These are phyloP conservation scores for Cenococcum geophilum DNA, from an alignment of 495 filamentous ascomycete species.

Conservation along the genomic window DNA sequence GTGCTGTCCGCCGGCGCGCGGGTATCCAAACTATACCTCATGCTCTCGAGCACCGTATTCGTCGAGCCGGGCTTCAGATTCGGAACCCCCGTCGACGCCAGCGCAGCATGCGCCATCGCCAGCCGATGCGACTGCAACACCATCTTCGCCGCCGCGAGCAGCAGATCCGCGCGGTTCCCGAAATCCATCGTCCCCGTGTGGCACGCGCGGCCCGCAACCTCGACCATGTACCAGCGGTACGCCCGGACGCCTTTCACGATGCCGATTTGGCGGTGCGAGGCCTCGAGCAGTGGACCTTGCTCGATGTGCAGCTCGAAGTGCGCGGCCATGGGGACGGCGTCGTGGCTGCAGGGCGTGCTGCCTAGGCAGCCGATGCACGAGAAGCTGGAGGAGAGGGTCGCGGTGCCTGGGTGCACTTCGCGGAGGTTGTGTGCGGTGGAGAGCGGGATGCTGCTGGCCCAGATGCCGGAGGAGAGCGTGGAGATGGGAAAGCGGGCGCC, in stretches of 20 bases:
- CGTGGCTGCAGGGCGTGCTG: slow-evolving; percentile 49
- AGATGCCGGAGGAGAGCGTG: slow-evolving; percentile 72
- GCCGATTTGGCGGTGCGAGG: slow-evolving; percentile 56
- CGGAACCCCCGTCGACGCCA: slow-evolving; percentile 69
- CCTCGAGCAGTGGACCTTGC: slow-evolving; percentile 66
- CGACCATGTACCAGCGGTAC: slow-evolving; percentile 66
- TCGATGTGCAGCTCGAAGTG: slow-evolving; percentile 85
- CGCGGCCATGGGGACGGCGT: slow-evolving; percentile 63
- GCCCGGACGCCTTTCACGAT: slow-evolving; percentile 65
- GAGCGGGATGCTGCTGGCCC: slow-evolving; percentile 61
- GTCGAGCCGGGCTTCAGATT: slow-evolving; percentile 60
- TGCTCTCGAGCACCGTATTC: slow-evolving; percentile 68
- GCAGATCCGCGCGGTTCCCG: slow-evolving; percentile 52
- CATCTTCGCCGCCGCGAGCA: slow-evolving; percentile 62
- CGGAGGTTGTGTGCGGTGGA: slow-evolving; percentile 55
- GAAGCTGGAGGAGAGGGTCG: slow-evolving; percentile 63
- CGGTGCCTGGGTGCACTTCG: slow-evolving; percentile 47
- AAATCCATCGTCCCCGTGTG: slow-evolving; percentile 76
- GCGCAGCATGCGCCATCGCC: slow-evolving; percentile 49
- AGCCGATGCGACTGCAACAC: slow-evolving; percentile 60
- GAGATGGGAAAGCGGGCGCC: slow-evolving; percentile 74
- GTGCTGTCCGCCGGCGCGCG: slow-evolving; percentile 55
- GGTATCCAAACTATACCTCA: slow-evolving; percentile 67
- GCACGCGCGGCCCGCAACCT: slow-evolving; percentile 58
- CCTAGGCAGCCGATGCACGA: slow-evolving; percentile 68